Evolutionary conservation across 2,329 filamentous ascomycete species (phyloP).

Genomic region (Ophiosphaerella herpotricha): DNA sequence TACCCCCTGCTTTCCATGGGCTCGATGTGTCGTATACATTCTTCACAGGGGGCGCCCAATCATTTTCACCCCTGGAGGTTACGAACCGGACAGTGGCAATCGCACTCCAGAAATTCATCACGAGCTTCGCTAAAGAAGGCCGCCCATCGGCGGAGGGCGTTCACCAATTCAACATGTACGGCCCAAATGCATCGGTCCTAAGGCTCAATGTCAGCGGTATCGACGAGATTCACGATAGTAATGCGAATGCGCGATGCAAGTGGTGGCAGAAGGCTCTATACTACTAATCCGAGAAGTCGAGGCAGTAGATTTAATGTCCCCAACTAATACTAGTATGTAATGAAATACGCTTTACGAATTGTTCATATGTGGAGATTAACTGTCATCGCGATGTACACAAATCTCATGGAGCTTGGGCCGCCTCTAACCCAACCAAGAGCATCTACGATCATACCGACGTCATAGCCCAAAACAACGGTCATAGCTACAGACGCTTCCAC

Average conservation of each 20-base stretch:
- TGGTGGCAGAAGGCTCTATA: conserved; percentile 60
- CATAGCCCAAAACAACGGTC: conserved; percentile 16
- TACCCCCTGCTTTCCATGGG: conserved; percentile 59
- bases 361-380: background rate
- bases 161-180: conserved; percentile 55
- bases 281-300: conserved; percentile 8
- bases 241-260: conserved; percentile 54
- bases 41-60: conserved; percentile 48
- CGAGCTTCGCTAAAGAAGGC: conserved; percentile 49
- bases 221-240: conserved; percentile 49
- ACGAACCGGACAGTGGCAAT: conserved; percentile 46
- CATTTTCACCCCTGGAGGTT: conserved; percentile 15
- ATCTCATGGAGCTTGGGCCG: conserved; percentile 17
- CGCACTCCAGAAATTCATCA: conserved; percentile 54
- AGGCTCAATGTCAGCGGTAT: conserved; percentile 52
- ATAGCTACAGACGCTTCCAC: conserved; percentile 6
- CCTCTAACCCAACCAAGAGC: conserved; percentile 5
- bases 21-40: conserved; percentile 59
- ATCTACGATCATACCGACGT: conserved; percentile 26
- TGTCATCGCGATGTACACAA: background rate
- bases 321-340: conserved; percentile 1
- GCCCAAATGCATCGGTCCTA: conserved; percentile 50
- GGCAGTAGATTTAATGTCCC: too few relatives aligned
- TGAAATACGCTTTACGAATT: background rate
- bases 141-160: conserved; percentile 45